These are phyloP conservation scores for Durio zibethinus DNA, from an alignment of 345 rosid species.

Conservation along the genomic window DNA sequence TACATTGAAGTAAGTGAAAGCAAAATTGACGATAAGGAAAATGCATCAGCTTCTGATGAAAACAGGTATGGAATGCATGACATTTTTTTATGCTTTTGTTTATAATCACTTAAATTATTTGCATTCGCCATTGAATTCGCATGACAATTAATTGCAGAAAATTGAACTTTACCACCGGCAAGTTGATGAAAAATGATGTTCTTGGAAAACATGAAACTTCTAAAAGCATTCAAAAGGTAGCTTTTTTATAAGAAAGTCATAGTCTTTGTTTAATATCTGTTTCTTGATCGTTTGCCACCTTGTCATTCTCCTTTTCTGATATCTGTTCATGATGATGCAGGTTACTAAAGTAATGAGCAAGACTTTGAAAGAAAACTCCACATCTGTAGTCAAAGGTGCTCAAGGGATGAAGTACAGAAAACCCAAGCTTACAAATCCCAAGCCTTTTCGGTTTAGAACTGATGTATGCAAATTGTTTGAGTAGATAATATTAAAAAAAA, in stretches of 20 bases:
- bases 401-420: constrained; percentile 45
- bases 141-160: constrained; percentile 33
- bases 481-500: background rate
- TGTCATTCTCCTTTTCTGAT: constrained; percentile 11
- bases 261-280: background rate
- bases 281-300: background rate
- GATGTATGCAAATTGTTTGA: constrained; percentile 51
- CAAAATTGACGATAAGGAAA: constrained; percentile 52
- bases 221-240: constrained; percentile 41
- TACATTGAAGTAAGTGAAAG: constrained; percentile 27
- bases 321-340: constrained; percentile 33
- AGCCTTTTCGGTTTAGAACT: constrained; percentile 90
- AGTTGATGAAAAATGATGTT: constrained; percentile 27
- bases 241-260: background rate
- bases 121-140: background rate
- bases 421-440: constrained; percentile 85
- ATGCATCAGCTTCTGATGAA: constrained; percentile 40
- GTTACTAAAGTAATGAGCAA: constrained; percentile 30
- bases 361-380: constrained; percentile 35
- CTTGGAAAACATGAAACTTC: constrained; percentile 34
- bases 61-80: constrained; percentile 42
- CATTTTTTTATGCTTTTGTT: background rate
- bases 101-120: background rate
- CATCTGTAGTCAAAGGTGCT: constrained; percentile 19
- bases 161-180: constrained; percentile 9